Conservation (phyloP, 192 early-diverging fungal species). For the Coemansia sp. region DNA sequence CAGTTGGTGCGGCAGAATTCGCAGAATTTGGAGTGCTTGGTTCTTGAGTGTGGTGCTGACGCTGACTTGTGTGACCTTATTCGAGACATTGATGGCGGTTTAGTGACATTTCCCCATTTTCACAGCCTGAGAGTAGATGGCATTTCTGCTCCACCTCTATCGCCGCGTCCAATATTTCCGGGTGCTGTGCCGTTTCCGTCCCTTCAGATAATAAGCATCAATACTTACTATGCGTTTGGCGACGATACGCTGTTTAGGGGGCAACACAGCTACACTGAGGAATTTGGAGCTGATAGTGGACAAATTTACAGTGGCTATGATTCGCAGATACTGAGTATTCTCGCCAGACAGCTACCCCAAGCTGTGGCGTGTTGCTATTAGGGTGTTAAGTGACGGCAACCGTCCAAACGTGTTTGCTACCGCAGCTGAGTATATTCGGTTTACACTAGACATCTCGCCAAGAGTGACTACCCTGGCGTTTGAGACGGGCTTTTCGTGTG, state of each 20-base stretch:
- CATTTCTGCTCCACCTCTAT: background rate
- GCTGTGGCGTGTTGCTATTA: background rate
- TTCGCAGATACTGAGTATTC: background rate
- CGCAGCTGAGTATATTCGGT: background rate
- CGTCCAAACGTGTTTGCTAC: background rate
- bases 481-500: background rate
- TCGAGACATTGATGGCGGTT: background rate
- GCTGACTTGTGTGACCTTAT: background rate
- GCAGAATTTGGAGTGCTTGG: background rate
- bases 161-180: too few species aligned
- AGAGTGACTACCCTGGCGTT: background rate
- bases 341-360: background rate
- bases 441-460: background rate
- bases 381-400: too few species aligned
- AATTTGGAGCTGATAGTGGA: background rate
- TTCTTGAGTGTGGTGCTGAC: background rate
- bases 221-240: background rate
- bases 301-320: background rate
- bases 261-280: background rate
- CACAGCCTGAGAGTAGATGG: background rate
- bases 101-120: background rate
- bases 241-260: background rate
- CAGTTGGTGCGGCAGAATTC: background rate
- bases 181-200: too few species aligned
- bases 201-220: too few species aligned